phyloP scores from a whole-genome alignment of 768 basidiomycete species.

The Podaxis sp. region DNA sequence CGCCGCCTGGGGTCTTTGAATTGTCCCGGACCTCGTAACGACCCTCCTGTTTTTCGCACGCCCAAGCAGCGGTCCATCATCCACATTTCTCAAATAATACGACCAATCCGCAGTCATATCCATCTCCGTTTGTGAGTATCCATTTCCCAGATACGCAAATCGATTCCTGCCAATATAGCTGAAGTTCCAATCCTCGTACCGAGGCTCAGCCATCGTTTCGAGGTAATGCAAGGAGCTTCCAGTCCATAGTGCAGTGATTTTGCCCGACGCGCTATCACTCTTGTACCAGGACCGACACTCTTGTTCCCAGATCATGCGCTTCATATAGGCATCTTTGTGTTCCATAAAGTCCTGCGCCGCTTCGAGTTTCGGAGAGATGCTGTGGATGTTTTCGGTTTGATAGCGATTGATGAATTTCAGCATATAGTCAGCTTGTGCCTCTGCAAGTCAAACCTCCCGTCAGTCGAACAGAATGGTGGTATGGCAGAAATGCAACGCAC shows the following conservation, averaged over 20 bases:
- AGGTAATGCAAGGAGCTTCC: conserved; percentile 33
- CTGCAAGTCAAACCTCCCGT: conserved; percentile 13
- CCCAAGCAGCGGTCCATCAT: conserved; percentile 21
- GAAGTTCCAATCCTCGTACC: conserved; percentile 34
- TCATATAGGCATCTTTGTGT: conserved; percentile 31
- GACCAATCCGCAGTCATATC: conserved; percentile 29
- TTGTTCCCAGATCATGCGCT: conserved; percentile 26
- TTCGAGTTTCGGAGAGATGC: conserved; percentile 29
- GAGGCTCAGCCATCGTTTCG: conserved; percentile 27
- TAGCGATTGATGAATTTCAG: conserved; percentile 29
- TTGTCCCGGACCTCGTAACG: conserved; percentile 5
- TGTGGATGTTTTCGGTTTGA: conserved; percentile 33
- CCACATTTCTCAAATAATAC: conserved; percentile 26
- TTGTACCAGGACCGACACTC: conserved; percentile 34
- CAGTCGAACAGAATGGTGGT: background rate
- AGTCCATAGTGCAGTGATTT: conserved; percentile 30
- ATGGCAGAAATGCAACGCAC: conserved; percentile 15
- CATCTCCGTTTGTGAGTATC: conserved; percentile 29
- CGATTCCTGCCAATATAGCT: conserved; percentile 27
- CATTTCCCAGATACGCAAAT: conserved; percentile 30
- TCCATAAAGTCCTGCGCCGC: conserved; percentile 31
- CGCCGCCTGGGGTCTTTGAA: background rate
- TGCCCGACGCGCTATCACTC: conserved; percentile 21
- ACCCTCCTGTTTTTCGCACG: conserved; percentile 17
- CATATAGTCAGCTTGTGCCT: conserved; percentile 31